These are phyloP conservation scores for Candida peoriensis DNA, from an alignment of 805 yeast species.

Conservation along the genomic window DNA sequence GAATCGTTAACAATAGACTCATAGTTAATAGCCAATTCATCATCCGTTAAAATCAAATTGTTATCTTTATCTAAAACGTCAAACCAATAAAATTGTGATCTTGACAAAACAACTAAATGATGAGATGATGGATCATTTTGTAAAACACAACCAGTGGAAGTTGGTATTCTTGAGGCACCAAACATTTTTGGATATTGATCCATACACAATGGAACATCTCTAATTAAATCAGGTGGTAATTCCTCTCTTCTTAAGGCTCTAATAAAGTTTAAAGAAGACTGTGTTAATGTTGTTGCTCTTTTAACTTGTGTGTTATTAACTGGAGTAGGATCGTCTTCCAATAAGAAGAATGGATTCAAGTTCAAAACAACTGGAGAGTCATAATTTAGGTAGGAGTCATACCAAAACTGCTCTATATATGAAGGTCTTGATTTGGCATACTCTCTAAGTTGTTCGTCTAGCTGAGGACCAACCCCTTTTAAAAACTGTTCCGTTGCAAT, in stretches of 20 bases:
- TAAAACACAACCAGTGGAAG: constrained; percentile 76
- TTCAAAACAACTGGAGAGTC: constrained; percentile 91
- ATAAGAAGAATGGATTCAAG: constrained; percentile 82
- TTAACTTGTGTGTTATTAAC: constrained; percentile 50
- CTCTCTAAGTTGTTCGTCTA: constrained; percentile 58
- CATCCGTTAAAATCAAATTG: constrained; percentile 67
- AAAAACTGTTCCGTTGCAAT: constrained; percentile 55
- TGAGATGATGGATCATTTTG: constrained; percentile 72
- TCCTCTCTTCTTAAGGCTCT: constrained; percentile 74
- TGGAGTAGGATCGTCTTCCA: constrained; percentile 85
- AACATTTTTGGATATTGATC: constrained; percentile 84
- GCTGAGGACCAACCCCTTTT: constrained; percentile 46
- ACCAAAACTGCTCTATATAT: constrained; percentile 93
- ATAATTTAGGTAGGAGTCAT: constrained; percentile 79
- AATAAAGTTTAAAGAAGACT: constrained; percentile 73
- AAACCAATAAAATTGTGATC: constrained; percentile 92
- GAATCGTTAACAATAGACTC: constrained; percentile 76
- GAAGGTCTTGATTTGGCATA: constrained; percentile 64
- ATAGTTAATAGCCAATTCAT: constrained; percentile 69
- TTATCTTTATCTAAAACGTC: constrained; percentile 77
- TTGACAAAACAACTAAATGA: constrained; percentile 77
- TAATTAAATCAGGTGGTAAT: constrained; percentile 63
- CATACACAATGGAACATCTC: constrained; percentile 76
- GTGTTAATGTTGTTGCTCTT: constrained; percentile 74
- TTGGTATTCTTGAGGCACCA: constrained; percentile 86